Conservation (phyloP, 345 rosid species). For the Salix brachista region DNA sequence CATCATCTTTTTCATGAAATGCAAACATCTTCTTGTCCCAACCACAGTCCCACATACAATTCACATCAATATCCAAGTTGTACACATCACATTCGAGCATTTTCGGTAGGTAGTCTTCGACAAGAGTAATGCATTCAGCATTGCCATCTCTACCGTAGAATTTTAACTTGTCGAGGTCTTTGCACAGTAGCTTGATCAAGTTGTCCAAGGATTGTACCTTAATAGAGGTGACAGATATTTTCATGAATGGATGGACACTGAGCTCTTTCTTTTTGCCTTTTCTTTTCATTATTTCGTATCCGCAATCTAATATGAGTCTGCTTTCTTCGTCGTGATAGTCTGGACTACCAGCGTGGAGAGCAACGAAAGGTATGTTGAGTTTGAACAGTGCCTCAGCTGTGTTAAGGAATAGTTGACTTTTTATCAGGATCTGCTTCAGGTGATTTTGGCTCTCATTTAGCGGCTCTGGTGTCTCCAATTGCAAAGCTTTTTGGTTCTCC, state of each 20-base stretch:
- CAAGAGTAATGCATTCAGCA: constrained; percentile 19
- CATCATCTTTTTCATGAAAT: constrained; percentile 63
- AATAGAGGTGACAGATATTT: constrained; percentile 27
- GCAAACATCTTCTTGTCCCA: constrained; percentile 50
- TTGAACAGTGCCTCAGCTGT: constrained; percentile 79
- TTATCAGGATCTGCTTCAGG: constrained; percentile 58
- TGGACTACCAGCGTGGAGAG: constrained; percentile 20
- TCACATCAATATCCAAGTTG: constrained; percentile 49
- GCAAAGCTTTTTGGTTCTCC: constrained; percentile 16
- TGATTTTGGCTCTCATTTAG: constrained; percentile 53
- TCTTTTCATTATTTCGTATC: constrained; percentile 76
- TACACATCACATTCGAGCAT: constrained; percentile 63
- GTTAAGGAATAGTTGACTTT: constrained; percentile 61
- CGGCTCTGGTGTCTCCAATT: constrained; percentile 31
- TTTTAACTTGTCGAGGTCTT: constrained; percentile 52
- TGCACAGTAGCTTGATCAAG: constrained; percentile 52
- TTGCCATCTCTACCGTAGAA: constrained; percentile 43
- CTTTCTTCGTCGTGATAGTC: constrained; percentile 40
- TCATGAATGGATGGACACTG: constrained; percentile 57
- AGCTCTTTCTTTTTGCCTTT: constrained; percentile 73
- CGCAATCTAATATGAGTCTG: constrained; percentile 64
- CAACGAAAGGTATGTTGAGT: constrained; percentile 51
- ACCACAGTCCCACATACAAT: constrained; percentile 87
- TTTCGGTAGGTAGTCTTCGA: constrained; percentile 56
- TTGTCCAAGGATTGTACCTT: constrained; percentile 50